Evolutionary conservation across 2,329 filamentous ascomycete species (phyloP), one percentile per base, ranked within the genome.

Genomic region (Trichophyton simii): DNA sequence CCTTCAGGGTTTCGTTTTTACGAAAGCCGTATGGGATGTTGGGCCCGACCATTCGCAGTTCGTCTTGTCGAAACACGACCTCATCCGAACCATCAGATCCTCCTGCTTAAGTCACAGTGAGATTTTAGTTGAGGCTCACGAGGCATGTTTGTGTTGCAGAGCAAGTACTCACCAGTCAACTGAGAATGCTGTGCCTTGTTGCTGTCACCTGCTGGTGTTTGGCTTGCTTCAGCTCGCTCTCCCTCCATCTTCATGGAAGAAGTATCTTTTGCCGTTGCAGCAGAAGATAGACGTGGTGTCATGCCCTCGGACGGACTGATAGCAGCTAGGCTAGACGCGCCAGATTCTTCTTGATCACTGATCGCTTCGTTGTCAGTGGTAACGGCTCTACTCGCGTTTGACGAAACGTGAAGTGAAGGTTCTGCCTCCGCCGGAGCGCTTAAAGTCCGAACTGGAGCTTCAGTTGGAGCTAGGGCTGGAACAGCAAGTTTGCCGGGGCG

Each of bases 31-130:
- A 55, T 34, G 50, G 38, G n/a, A 63, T 54, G 22, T 59, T 55
- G 38, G 61, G 59, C 3, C 61, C 63, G 34, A 60, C 57, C 41
- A 50, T 58, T 15, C 62, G 54, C 42, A 46, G 50, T 41, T 63
- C 59, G 25, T 63, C 61, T 42, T 63, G 62, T 13, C 57, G 64
- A 44, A 69, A 62, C 6, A 71, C 59, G 18, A 69, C 60, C 50
- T 66, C 65, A 28, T 70, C 69, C 3, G 68, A 69, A 11, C 57
- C 60, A 20, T 66, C 58, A 8, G 64, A 66, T 41, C 63, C 62
- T 11, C 57, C 59, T 13, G 20, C 63, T 55, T 55, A 36, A 18
- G 18, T 36, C 20, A 6, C 8, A 18, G 25, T 8, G n/a, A 36
- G 3, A 55, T 18, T 28, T 55, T n/a, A 55, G 50, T 9, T 36